phyloP scores from a whole-genome alignment of 2,329 filamentous ascomycete species.

The Paraphoma sp. region DNA sequence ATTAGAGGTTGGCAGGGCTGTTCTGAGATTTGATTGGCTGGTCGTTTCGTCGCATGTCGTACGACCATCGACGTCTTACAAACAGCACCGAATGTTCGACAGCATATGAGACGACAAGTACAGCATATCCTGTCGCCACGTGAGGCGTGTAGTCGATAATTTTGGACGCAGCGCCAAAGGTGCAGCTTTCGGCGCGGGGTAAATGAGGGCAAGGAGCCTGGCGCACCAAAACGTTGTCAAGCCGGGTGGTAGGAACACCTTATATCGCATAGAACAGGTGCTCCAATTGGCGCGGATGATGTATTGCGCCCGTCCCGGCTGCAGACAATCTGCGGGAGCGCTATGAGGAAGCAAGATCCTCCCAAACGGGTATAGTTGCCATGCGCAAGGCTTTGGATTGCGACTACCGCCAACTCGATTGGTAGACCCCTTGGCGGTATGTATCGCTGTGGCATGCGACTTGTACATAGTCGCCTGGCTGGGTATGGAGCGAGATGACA shows the following conservation, averaged over 20 bases:
- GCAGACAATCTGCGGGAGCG: constrained; percentile 40
- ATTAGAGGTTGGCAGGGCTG: constrained; percentile 16
- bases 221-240: constrained; percentile 1
- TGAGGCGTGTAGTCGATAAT: not conserved
- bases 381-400: constrained; percentile 22
- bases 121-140: constrained; percentile 12
- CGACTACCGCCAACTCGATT: constrained; percentile 20
- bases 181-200: not conserved
- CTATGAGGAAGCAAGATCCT: constrained; percentile 27
- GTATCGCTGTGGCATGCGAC: constrained; percentile 21
- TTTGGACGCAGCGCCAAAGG: not conserved
- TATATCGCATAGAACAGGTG: constrained; percentile 1
- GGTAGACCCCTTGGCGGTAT: constrained; percentile 21
- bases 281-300: constrained; percentile 26
- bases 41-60: constrained; percentile 18
- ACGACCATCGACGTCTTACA: constrained; percentile 34
- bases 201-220: constrained; percentile 2
- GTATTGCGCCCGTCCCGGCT: constrained; percentile 23
- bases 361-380: constrained; percentile 22
- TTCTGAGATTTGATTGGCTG: constrained; percentile 35
- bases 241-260: constrained; percentile 1
- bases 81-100: constrained; percentile 23
- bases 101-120: constrained; percentile 20
- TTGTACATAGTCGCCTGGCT: constrained; percentile 24
- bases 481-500: constrained; percentile 27